These are phyloP conservation scores for Juglanconis oblonga DNA, from an alignment of 2,329 filamentous ascomycete genomes.

Conservation along the genomic window DNA sequence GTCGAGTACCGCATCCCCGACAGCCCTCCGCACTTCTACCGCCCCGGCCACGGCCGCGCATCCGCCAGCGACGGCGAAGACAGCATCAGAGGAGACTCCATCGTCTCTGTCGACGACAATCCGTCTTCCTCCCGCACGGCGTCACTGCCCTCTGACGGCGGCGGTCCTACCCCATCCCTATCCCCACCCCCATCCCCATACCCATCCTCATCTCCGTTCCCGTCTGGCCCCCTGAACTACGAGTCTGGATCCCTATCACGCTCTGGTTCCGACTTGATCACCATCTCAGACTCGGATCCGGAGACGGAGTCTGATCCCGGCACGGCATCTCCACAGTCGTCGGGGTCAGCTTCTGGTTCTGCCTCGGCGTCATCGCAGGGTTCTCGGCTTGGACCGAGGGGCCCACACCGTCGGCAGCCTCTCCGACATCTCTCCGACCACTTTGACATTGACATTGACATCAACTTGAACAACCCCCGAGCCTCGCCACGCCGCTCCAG, in stretches of 20 bases:
- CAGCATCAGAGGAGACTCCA: neutral
- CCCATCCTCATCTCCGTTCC: neutral
- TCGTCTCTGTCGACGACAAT: neutral
- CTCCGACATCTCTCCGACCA: conserved; percentile 4
- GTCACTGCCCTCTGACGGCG: neutral
- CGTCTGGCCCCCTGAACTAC: neutral
- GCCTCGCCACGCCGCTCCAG: conserved; percentile 13
- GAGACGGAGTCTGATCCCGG: neutral
- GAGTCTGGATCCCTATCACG: neutral
- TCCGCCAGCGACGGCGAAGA: neutral
- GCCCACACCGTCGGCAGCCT: conserved; percentile 3
- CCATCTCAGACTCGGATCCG: neutral
- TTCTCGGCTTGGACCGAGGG: neutral
- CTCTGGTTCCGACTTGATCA: neutral
- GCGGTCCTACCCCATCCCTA: neutral
- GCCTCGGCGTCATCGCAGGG: conserved; percentile 1
- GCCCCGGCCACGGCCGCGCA: neutral
- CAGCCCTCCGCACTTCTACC: neutral
- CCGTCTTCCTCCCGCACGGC: neutral
- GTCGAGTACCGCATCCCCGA: neutral
- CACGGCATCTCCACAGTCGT: neutral
- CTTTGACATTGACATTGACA: neutral
- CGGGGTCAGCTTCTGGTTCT: neutral
- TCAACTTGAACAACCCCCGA: neutral
- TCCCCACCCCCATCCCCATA: neutral